A percentile compares a stretch with the other conserved stretches of the same genome.
These are phyloP conservation scores for Colletotrichum sp. DNA, from an alignment of 2,329 filamentous ascomycete genomes.

Conservation along the genomic window DNA sequence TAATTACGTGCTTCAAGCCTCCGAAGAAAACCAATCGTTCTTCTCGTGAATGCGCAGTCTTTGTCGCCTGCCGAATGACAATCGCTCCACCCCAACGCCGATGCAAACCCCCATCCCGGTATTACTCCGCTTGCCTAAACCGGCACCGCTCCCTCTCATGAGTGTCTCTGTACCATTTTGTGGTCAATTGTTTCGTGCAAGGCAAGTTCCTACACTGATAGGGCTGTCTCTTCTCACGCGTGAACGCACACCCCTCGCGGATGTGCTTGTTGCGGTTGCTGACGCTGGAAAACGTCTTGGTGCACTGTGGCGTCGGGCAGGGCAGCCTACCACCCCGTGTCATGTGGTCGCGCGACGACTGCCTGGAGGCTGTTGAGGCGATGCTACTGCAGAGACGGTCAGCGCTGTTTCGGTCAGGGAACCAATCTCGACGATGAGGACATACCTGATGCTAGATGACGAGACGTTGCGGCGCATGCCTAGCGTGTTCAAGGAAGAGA, in stretches of 20 bases:
- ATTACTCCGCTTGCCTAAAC: slow-evolving; percentile 2
- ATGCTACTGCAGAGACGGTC: not conserved
- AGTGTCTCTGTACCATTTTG: slow-evolving; percentile 31
- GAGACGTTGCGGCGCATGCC: slow-evolving; percentile 2
- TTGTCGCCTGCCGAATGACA: not conserved
- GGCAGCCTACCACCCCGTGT: not conserved
- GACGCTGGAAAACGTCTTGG: slow-evolving; percentile 32
- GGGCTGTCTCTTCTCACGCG: slow-evolving; percentile 21
- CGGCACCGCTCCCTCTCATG: slow-evolving; percentile 33
- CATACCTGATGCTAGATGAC: slow-evolving; percentile 9
- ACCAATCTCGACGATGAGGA: too few relatives aligned
- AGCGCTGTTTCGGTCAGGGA: not conserved
- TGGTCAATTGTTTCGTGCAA: slow-evolving; percentile 29
- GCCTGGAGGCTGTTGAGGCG: not conserved
- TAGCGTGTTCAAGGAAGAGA: slow-evolving; percentile 2
- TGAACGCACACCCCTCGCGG: slow-evolving; percentile 29
- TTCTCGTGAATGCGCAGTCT: not conserved
- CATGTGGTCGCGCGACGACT: not conserved
- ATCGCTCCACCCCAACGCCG: not conserved
- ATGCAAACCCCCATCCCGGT: not conserved
- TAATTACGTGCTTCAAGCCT: not conserved
- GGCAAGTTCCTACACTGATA: slow-evolving; percentile 29
- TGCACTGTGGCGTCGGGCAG: slow-evolving; percentile 25
- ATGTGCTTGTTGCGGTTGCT: slow-evolving; percentile 38
- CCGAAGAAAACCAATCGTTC: not conserved